These are phyloP conservation scores for Moelleriella libera DNA, from an alignment of 2,329 filamentous ascomycete species.

Conservation along the genomic window DNA sequence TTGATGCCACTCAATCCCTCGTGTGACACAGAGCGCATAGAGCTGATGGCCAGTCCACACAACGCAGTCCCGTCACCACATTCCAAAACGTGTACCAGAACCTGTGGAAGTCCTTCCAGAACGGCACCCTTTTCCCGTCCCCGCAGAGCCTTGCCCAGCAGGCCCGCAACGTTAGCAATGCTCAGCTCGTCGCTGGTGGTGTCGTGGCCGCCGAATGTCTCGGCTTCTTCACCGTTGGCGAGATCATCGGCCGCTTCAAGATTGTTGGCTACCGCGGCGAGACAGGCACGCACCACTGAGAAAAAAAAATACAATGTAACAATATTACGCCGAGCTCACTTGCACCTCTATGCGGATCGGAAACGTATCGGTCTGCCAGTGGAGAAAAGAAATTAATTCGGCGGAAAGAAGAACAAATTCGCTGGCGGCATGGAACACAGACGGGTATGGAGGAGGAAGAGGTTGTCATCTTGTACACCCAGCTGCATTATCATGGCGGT, in stretches of 20 bases:
- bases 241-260: slow-evolving; percentile 95
- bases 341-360: no score
- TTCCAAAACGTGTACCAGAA: slow-evolving; percentile 82
- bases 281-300: slow-evolving; percentile 44
- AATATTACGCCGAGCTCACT: not conserved
- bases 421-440: no score
- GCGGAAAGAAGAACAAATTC: no score
- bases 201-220: slow-evolving; percentile 76
- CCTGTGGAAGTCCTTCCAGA: slow-evolving; percentile 54
- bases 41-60: not conserved
- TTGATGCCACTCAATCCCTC: slow-evolving; percentile 4
- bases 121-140: slow-evolving; percentile 43
- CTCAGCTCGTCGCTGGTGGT: slow-evolving; percentile 58
- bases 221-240: slow-evolving; percentile 94
- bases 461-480: no score
- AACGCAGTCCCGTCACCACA: slow-evolving; percentile 53
- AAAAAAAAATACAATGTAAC: not conserved
- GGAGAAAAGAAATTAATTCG: no score
- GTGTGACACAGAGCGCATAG: not conserved
- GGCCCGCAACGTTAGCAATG: slow-evolving; percentile 54
- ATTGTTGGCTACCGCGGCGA: slow-evolving; percentile 81
- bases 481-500: no score
- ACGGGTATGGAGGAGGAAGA: no score
- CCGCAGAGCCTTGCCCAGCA: slow-evolving; percentile 39
- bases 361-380: no score